Evolutionary conservation across 75 land plant genomes (phyloP).

Genomic region (Larix kaempferi): DNA sequence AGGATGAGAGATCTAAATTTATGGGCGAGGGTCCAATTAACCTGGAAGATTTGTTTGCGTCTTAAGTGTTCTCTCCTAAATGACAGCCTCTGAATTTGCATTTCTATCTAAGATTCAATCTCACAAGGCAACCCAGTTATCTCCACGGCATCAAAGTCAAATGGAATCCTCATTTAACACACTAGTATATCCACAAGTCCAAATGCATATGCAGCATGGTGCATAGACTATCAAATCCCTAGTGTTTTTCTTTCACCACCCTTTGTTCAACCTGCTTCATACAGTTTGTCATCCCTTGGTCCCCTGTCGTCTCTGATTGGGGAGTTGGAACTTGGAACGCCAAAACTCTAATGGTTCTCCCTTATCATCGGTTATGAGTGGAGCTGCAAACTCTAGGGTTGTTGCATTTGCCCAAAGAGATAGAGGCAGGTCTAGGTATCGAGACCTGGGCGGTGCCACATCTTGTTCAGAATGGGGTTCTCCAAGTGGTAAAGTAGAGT

Average conservation of each 20-base stretch:
- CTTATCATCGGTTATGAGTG: constrained; percentile 28
- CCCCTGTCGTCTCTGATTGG: constrained; percentile 57
- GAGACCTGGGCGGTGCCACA: constrained; percentile 30
- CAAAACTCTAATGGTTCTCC: not conserved
- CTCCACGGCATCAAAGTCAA: constrained; percentile 30
- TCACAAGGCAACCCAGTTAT: constrained; percentile 17
- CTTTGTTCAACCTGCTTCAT: constrained; percentile 15
- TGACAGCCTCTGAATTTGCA: constrained; percentile 28
- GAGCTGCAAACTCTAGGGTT: not conserved
- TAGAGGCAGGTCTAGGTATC: constrained; percentile 42
- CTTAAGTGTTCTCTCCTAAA: constrained; percentile 60
- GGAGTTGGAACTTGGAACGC: constrained; percentile 23
- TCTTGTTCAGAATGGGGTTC: constrained; percentile 65
- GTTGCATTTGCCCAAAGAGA: constrained; percentile 37
- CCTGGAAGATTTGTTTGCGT: constrained; percentile 73
- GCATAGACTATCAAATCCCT: constrained; percentile 7
- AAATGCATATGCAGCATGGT: constrained; percentile 16
- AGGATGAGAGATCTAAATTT: no score
- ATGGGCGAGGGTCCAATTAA: no score
- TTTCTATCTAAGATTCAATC: constrained; percentile 26
- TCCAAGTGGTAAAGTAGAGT: constrained; percentile 59
- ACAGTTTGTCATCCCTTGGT: constrained; percentile 40
- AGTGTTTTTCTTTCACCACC: constrained; percentile 31
- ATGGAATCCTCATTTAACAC: constrained; percentile 68
- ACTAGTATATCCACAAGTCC: constrained; percentile 15